phyloP scores from a whole-genome alignment of 2,329 filamentous ascomycete species.

The Acrodontium crateriforme region DNA sequence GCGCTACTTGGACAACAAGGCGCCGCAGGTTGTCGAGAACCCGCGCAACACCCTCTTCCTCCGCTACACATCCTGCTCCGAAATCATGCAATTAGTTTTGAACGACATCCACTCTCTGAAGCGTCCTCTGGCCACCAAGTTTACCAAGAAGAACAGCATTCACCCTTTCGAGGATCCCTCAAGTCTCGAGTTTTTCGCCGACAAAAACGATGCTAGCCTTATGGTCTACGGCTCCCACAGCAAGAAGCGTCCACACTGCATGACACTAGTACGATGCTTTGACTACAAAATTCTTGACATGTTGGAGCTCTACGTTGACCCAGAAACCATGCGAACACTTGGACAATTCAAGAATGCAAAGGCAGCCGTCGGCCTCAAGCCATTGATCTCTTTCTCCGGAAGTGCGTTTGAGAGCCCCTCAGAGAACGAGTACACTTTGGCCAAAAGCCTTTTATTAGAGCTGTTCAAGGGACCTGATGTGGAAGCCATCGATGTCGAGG shows the following conservation, averaged over 20 bases:
- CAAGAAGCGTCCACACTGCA: slow-evolving; percentile 89
- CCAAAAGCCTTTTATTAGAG: slow-evolving; percentile 78
- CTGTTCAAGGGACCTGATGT: slow-evolving; percentile 76
- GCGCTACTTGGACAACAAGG: slow-evolving; percentile 84
- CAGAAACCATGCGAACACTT: slow-evolving; percentile 54
- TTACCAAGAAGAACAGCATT: slow-evolving; percentile 93
- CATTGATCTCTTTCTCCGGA: slow-evolving; percentile 82
- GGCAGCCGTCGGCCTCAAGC: slow-evolving; percentile 64
- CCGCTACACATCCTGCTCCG: slow-evolving; percentile 71
- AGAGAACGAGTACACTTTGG: slow-evolving; percentile 64
- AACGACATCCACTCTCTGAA: slow-evolving; percentile 76
- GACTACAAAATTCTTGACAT: slow-evolving; percentile 84
- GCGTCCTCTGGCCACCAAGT: slow-evolving; percentile 71
- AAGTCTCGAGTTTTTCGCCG: slow-evolving; percentile 85
- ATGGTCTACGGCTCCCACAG: slow-evolving; percentile 72
- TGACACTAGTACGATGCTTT: slow-evolving; percentile 75
- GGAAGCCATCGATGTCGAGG: slow-evolving; percentile 83
- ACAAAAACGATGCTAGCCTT: slow-evolving; percentile 87
- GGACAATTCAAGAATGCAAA: slow-evolving; percentile 56
- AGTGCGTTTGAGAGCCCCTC: slow-evolving; percentile 75
- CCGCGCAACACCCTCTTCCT: slow-evolving; percentile 83
- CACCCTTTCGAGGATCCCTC: slow-evolving; percentile 86
- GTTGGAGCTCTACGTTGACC: slow-evolving; percentile 76
- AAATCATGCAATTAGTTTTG: slow-evolving; percentile 68
- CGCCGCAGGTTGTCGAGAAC: slow-evolving; percentile 79